Percentiles rank a stretch among this genome's conserved stretches.
These are phyloP conservation scores for Colletotrichum kahawae DNA, from an alignment of 2,329 filamentous ascomycete species.

Conservation along the genomic window DNA sequence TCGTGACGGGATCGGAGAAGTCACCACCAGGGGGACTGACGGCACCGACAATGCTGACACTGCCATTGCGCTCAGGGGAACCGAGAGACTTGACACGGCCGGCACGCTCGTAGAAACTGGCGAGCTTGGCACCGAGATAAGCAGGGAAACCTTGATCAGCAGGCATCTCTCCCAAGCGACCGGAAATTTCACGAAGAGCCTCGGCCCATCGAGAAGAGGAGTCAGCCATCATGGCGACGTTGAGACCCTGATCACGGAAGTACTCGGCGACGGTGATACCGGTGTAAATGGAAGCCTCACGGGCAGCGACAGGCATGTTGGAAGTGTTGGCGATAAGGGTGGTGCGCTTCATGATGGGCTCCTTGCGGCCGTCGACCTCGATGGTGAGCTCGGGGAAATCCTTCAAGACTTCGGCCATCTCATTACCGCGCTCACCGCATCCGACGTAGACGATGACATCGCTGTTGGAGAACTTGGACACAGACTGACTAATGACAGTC, in stretches of 20 bases:
- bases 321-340: slow-evolving; percentile 98
- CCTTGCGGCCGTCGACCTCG: slow-evolving; percentile 89
- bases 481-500: slow-evolving; percentile 97
- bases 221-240: slow-evolving; percentile 99
- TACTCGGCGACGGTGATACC: slow-evolving; percentile 95
- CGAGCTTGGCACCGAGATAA: slow-evolving; percentile 94
- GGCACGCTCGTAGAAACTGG: slow-evolving; percentile 98
- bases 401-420: slow-evolving; percentile 99
- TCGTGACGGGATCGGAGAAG: slow-evolving; percentile 98
- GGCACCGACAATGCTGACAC: slow-evolving; percentile 96
- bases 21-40: slow-evolving; percentile 98
- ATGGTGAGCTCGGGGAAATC: slow-evolving; percentile 99
- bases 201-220: slow-evolving; percentile 98
- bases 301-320: slow-evolving; percentile 98
- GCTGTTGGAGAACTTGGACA: slow-evolving; percentile 99
- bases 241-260: slow-evolving; percentile 94
- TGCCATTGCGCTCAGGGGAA: slow-evolving; percentile 86
- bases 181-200: slow-evolving; percentile 96
- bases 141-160: slow-evolving; percentile 99
- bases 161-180: slow-evolving; percentile 99
- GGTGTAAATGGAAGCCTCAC: slow-evolving; percentile 98
- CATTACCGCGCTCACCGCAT: slow-evolving; percentile 90
- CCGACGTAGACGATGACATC: slow-evolving; percentile 99
- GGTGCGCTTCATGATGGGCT: slow-evolving; percentile 99
- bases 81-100: slow-evolving; percentile 86